Base-by-base conservation (phyloP, 768 basidiomycete genomes). In the Lactarius evosmus region DNA sequence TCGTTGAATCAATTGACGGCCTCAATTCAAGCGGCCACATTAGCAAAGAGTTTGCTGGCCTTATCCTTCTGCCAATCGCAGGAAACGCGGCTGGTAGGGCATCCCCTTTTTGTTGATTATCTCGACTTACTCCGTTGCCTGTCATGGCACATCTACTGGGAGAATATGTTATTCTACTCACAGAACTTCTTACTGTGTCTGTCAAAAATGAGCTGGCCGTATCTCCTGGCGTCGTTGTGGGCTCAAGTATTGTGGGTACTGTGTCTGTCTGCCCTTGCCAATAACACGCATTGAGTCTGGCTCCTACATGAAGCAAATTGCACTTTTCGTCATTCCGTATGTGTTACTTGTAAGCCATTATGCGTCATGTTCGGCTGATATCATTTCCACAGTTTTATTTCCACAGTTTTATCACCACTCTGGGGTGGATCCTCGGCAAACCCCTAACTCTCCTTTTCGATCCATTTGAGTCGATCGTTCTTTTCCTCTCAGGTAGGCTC, bases 61-160 rank as follows among this genome's bases (percentile, higher is more conserved):
- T 97, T 44, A 89, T 89, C 68, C 78, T 98, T 16, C 81, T 98
- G 8, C 96, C 96, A 7, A 93, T 97, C 40, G 94, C 95, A 16
- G 92, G 92, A 22, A 94, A 93, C 71, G 89, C 92, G 7, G 93
- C 91, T 60, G 84, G 85, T 83, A 61, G 32, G 77, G 70, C n/a
- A 54, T 46, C 54, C 44, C 33, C 58, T 53, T 38, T 14, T n/a
- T n/a, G 32, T 25, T 55, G 30, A 32, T 36, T 32, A 58, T 40
- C 30, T 22, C 58, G 14, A 14, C 58, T 61, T 66, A 56, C n/a
- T n/a, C n/a, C n/a, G n/a, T n/a, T n/a, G n/a, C n/a, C n/a, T n/a
- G n/a, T 67, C 38, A 27, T 40, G 65, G 55, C 19, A 1, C 46
- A 8, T 29, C 34, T 36, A n/a, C n/a, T n/a, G n/a, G n/a, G n/a